phyloP scores from a whole-genome alignment of 768 basidiomycete genomes.

The Leccinellum luteum region DNA sequence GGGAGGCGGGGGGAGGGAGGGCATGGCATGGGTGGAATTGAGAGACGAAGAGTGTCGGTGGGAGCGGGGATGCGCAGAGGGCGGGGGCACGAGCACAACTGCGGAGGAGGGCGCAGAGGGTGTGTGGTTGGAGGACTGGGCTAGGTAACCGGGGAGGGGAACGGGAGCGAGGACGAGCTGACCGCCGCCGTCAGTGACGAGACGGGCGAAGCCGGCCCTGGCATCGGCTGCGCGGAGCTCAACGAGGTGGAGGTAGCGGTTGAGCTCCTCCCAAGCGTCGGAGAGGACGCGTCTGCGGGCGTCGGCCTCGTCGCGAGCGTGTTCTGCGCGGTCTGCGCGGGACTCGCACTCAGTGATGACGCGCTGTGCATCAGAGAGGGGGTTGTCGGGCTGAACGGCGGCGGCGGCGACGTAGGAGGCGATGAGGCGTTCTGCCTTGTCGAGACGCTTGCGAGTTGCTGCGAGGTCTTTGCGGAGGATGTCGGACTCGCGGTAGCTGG shows the following conservation, averaged over 20 bases:
- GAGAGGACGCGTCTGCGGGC: constrained; percentile 42
- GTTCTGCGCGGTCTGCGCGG: constrained; percentile 49
- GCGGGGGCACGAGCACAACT: constrained; percentile 28
- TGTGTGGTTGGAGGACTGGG: not conserved
- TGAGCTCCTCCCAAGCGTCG: constrained; percentile 52
- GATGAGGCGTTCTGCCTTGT: constrained; percentile 51
- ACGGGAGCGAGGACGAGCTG: constrained; percentile 38
- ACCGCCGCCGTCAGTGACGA: constrained; percentile 45
- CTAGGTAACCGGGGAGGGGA: constrained; percentile 27
- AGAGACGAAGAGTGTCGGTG: constrained; percentile 24
- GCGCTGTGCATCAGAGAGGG: constrained; percentile 34
- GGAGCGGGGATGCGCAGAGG: constrained; percentile 14
- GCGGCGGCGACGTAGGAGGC: constrained; percentile 23
- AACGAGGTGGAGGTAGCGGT: constrained; percentile 43
- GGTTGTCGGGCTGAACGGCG: not conserved
- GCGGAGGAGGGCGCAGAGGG: constrained; percentile 26
- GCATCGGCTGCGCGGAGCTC: constrained; percentile 50
- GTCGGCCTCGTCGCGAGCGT: constrained; percentile 54
- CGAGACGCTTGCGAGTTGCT: constrained; percentile 41
- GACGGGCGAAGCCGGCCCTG: constrained; percentile 43
- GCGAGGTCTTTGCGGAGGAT: constrained; percentile 48
- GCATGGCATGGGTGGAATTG: constrained; percentile 30
- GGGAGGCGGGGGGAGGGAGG: constrained; percentile 41
- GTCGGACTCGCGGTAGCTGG: constrained; percentile 53
- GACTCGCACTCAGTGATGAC: constrained; percentile 47